phyloP scores from a whole-genome alignment of 1,284 basidiomycete genomes.

The Cutaneotrichosporon sp. region DNA sequence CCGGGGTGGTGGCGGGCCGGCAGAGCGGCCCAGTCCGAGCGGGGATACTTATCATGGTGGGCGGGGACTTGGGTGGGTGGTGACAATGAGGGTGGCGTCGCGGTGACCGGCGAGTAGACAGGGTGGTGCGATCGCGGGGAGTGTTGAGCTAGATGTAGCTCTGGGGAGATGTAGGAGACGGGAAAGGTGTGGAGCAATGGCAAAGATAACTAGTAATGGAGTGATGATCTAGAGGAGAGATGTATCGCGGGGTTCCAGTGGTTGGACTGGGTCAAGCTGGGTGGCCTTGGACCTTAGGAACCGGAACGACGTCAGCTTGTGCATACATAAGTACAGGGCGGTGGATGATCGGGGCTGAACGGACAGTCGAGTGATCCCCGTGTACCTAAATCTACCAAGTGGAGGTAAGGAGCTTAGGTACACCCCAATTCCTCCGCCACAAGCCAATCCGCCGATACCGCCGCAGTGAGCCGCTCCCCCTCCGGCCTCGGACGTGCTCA shows the following conservation, averaged over 20 bases:
- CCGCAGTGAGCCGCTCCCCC: constrained; percentile 6
- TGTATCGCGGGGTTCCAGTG: background rate
- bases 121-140: background rate
- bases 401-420: no score
- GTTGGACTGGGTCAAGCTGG: background rate
- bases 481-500: constrained; percentile 3
- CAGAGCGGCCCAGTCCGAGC: background rate
- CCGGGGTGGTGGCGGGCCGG: background rate
- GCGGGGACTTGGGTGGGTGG: constrained; percentile 7
- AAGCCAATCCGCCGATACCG: constrained; percentile 17
- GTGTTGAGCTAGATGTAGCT: background rate
- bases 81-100: constrained; percentile 2
- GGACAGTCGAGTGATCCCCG: background rate
- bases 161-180: background rate
- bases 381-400: background rate
- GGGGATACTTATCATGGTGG: constrained; percentile 40
- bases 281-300: background rate
- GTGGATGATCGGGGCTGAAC: constrained; percentile 4
- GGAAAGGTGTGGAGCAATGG: background rate
- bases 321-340: background rate
- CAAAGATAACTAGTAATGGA: background rate
- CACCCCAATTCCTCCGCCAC: background rate
- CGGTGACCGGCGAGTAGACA: background rate
- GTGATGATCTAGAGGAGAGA: background rate
- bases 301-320: background rate